A percentile compares a stretch with the other conserved stretches of the same genome.
phyloP scores from a whole-genome alignment of 176 grass and related monocot species.

The Oryza officinalis region DNA sequence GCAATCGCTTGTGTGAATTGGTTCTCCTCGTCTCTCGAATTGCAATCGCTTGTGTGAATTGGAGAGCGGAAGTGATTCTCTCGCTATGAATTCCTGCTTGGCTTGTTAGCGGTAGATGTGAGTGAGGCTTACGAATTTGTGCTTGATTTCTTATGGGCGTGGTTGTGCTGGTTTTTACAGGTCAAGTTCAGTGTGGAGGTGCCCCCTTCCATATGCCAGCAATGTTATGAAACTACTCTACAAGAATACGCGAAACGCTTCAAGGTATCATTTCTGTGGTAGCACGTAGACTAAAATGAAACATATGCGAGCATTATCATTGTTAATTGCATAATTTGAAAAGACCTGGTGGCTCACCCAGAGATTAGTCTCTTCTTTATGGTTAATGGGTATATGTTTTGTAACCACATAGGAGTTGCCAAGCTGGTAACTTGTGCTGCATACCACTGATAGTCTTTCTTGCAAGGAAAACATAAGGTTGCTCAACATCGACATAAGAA shows the following conservation, averaged over 20 bases:
- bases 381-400: not conserved
- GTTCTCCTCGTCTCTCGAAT: conserved; percentile 7
- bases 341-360: not conserved
- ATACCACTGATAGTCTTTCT: not conserved
- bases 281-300: not conserved
- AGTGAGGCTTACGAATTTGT: not conserved
- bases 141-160: not conserved
- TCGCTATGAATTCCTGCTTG: not conserved
- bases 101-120: not conserved
- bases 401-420: not conserved
- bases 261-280: conserved; percentile 55
- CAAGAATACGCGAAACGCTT: conserved; percentile 63
- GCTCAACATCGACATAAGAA: too few species aligned
- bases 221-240: conserved; percentile 68
- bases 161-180: conserved; percentile 41
- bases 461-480: not conserved
- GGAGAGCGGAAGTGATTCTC: not conserved
- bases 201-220: conserved; percentile 62
- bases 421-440: not conserved
- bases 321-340: not conserved
- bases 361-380: not conserved
- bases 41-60: not conserved
- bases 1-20: not conserved
- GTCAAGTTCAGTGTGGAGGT: conserved; percentile 90
- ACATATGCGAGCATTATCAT: not conserved